A percentile compares a stretch with the other conserved stretches of the same genome.
phyloP scores from a whole-genome alignment of 1,284 basidiomycete species.

The Tranzscheliella williamsii region DNA sequence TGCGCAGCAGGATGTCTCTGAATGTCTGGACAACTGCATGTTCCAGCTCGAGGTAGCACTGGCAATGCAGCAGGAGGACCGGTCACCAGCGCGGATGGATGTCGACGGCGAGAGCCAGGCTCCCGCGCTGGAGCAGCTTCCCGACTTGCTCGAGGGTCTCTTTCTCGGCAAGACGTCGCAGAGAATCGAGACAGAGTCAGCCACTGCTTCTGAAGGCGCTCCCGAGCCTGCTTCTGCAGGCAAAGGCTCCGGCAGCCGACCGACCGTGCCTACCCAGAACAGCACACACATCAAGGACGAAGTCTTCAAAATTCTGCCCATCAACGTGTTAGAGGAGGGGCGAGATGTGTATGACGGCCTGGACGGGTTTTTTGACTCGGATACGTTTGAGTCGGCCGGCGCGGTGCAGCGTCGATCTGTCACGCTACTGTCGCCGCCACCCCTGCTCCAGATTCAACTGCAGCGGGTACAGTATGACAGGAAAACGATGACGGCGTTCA shows the following conservation, averaged over 20 bases:
- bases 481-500: constrained; percentile 82
- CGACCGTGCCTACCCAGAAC: constrained; percentile 9
- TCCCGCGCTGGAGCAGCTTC: neutral
- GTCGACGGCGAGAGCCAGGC: constrained; percentile 9
- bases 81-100: constrained; percentile 11
- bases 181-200: constrained; percentile 31
- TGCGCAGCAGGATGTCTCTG: constrained; percentile 96
- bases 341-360: constrained; percentile 92
- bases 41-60: constrained; percentile 95
- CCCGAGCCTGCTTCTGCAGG: no score
- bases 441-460: constrained; percentile 89
- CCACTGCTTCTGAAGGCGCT: neutral
- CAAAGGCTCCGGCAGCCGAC: neutral
- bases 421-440: constrained; percentile 81
- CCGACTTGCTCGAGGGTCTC: constrained; percentile 35
- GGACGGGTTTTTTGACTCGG: constrained; percentile 86
- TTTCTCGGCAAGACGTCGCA: constrained; percentile 54
- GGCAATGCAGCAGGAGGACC: constrained; percentile 62
- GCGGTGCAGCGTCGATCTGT: constrained; percentile 85
- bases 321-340: constrained; percentile 83
- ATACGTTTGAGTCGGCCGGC: constrained; percentile 74
- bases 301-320: constrained; percentile 87
- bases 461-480: constrained; percentile 96
- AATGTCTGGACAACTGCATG: constrained; percentile 98
- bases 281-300: constrained; percentile 80